phyloP scores from a whole-genome alignment of 2,329 filamentous ascomycete genomes.

The Truncatella angustata region DNA sequence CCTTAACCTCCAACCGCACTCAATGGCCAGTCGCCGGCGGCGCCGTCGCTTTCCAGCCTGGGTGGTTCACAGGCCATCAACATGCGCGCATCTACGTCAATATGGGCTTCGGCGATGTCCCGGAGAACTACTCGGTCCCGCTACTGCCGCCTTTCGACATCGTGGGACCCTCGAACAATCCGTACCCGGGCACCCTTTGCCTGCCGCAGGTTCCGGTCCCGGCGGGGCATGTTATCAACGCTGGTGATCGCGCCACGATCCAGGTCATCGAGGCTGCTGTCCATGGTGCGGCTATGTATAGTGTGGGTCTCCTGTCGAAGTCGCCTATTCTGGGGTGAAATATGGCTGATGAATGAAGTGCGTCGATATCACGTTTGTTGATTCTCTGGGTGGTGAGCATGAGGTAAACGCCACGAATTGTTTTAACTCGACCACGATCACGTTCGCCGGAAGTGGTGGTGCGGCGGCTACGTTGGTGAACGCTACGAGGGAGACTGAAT shows the following conservation, averaged over 20 bases:
- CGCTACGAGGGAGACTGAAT: too few species aligned
- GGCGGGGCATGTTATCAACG: slow-evolving; percentile 52
- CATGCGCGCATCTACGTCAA: slow-evolving; percentile 71
- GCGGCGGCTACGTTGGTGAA: too few species aligned
- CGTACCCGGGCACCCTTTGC: slow-evolving; percentile 67
- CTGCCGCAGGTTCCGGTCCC: slow-evolving; percentile 70
- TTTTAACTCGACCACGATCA: not conserved
- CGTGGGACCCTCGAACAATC: slow-evolving; percentile 57
- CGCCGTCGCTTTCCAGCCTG: slow-evolving; percentile 66
- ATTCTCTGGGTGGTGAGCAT: not conserved
- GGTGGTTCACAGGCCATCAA: slow-evolving; percentile 68
- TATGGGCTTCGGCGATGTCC: slow-evolving; percentile 61
- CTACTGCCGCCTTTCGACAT: slow-evolving; percentile 66
- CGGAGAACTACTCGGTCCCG: slow-evolving; percentile 65
- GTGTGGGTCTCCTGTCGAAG: slow-evolving; percentile 27
- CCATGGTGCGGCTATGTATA: slow-evolving; percentile 67
- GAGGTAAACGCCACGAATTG: not conserved
- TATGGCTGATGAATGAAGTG: slow-evolving; percentile 7
- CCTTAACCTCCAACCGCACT: slow-evolving; percentile 63
- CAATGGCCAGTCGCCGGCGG: slow-evolving; percentile 68
- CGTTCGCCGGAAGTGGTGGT: not conserved
- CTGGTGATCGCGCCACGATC: slow-evolving; percentile 69
- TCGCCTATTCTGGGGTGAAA: not conserved
- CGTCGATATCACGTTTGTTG: slow-evolving; percentile 17
- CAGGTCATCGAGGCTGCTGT: slow-evolving; percentile 67